Percentiles rank a stretch among this genome's conserved stretches.
These are phyloP conservation scores for Alternaria hordeiaustralica DNA, from an alignment of 2,329 filamentous ascomycete genomes.

Conservation along the genomic window DNA sequence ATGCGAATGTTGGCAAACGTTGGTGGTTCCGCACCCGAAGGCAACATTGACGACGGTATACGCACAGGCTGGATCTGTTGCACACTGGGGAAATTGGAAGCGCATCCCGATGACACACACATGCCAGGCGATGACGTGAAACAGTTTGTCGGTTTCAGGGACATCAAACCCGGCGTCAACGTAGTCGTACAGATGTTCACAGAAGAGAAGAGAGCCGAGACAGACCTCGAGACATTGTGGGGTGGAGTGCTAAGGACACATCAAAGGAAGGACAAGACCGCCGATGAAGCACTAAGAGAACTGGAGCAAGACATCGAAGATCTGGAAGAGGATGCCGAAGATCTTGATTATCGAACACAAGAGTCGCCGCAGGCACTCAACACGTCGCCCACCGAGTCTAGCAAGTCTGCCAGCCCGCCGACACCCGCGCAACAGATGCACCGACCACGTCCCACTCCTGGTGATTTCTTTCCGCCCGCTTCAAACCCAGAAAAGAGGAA, in stretches of 20 bases:
- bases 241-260: conserved; percentile 54
- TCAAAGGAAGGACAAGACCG: conserved; percentile 46
- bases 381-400: background rate
- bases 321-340: conserved; percentile 22
- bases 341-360: conserved; percentile 9
- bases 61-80: conserved; percentile 97
- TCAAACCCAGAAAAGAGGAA: conserved; percentile 11
- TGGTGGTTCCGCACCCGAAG: conserved; percentile 60
- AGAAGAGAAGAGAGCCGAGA: conserved; percentile 70
- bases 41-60: conserved; percentile 79
- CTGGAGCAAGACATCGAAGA: conserved; percentile 30
- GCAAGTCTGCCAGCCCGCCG: background rate
- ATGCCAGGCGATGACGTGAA: conserved; percentile 48
- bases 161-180: conserved; percentile 61
- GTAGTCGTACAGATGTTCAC: conserved; percentile 76
- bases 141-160: conserved; percentile 79
- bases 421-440: conserved; percentile 23
- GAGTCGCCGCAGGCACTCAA: background rate
- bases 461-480: conserved; percentile 37
- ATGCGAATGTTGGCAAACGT: conserved; percentile 80
- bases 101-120: conserved; percentile 50
- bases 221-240: conserved; percentile 72
- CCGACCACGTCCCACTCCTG: conserved; percentile 25
- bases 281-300: conserved; percentile 36
- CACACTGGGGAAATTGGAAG: conserved; percentile 76